A percentile compares a stretch with the other conserved stretches of the same genome.
Evolutionary conservation across 225 moss, liverwort and hornwort species (phyloP).

Genomic region (Physcomitrium patens): DNA sequence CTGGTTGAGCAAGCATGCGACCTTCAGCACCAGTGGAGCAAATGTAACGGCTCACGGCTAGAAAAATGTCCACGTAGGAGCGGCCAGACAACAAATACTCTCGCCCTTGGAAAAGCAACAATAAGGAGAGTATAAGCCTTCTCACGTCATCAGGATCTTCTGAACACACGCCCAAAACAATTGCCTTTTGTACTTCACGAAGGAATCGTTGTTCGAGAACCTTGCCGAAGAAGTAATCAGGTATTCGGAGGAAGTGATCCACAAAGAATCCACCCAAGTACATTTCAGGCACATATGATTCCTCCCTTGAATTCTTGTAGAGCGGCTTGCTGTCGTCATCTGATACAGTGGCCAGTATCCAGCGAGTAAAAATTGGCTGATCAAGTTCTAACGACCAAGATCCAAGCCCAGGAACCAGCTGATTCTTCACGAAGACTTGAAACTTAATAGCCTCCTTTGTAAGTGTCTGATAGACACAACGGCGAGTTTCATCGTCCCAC

Average conservation of each 20-base stretch:
- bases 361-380: conserved; percentile 75
- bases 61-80: conserved; percentile 91
- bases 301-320: conserved; percentile 62
- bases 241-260: conserved; percentile 86
- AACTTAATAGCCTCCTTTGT: conserved; percentile 80
- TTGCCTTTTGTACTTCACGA: conserved; percentile 86
- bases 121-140: conserved; percentile 72
- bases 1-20: conserved; percentile 76
- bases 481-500: conserved; percentile 83
- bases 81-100: conserved; percentile 76
- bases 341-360: conserved; percentile 62
- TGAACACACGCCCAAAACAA: conserved; percentile 71
- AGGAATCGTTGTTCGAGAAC: conserved; percentile 82
- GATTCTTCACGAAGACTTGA: conserved; percentile 59
- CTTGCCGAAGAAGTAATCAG: conserved; percentile 70
- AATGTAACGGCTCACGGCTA: conserved; percentile 74
- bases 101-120: conserved; percentile 83
- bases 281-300: conserved; percentile 79
- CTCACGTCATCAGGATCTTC: conserved; percentile 72
- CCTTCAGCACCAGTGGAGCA: conserved; percentile 64
- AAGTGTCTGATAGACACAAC: conserved; percentile 54
- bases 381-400: conserved; percentile 68
- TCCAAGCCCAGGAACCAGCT: conserved; percentile 55
- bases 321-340: conserved; percentile 54
- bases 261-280: conserved; percentile 92